These are phyloP conservation scores for Neohortaea acidophila DNA, from an alignment of 495 filamentous ascomycete species.

Conservation along the genomic window DNA sequence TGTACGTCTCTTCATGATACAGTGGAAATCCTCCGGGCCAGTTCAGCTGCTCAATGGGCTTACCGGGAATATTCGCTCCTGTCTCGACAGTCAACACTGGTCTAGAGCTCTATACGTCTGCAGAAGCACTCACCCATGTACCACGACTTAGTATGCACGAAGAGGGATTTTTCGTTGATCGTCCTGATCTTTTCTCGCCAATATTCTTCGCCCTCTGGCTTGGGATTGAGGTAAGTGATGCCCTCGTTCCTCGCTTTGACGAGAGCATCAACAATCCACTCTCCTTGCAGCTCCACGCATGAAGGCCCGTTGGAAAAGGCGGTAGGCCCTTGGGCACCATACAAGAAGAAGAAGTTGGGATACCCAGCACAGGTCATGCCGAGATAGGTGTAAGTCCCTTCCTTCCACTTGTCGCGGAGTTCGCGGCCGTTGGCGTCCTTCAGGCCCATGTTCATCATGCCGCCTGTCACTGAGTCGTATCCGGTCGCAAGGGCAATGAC, in stretches of 20 bases:
- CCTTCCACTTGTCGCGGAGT: constrained; percentile 35
- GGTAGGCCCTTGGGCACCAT: constrained; percentile 37
- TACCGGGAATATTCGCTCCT: constrained; percentile 35
- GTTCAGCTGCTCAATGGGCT: constrained; percentile 31
- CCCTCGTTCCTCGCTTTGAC: constrained; percentile 28
- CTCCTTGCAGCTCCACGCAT: constrained; percentile 34
- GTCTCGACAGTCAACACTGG: constrained; percentile 20
- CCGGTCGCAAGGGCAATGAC: constrained; percentile 41
- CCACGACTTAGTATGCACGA: constrained; percentile 31
- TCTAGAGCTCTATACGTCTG: background rate
- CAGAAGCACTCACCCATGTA: constrained; percentile 15
- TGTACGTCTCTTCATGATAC: constrained; percentile 24
- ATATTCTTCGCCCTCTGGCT: constrained; percentile 30
- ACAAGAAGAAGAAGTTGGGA: constrained; percentile 41
- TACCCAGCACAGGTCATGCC: constrained; percentile 34
- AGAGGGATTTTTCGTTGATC: constrained; percentile 32
- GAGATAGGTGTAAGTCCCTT: constrained; percentile 33
- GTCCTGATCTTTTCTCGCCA: constrained; percentile 32
- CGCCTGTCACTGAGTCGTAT: constrained; percentile 40
- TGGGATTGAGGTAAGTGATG: constrained; percentile 32
- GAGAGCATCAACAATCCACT: constrained; percentile 38
- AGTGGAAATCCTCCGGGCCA: constrained; percentile 28
- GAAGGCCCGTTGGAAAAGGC: constrained; percentile 36
- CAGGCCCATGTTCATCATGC: constrained; percentile 36
- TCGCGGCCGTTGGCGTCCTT: constrained; percentile 28